Conservation (phyloP, 805 yeast species). For the Clavispora asparagi region DNA sequence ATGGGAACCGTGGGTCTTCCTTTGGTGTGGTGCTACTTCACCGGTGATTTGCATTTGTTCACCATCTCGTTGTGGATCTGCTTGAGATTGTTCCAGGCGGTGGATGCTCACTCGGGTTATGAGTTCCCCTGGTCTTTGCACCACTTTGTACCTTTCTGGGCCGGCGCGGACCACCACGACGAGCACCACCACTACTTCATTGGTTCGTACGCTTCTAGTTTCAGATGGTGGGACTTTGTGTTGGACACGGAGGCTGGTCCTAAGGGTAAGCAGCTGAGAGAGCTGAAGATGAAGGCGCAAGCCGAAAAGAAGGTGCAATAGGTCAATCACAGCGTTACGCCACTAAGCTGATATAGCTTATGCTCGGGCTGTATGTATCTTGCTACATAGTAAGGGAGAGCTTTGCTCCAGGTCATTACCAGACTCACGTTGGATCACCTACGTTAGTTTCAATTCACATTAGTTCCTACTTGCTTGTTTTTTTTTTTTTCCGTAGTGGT, state of each 20-base stretch:
- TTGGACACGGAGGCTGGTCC: conserved; percentile 89
- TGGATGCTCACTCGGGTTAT: conserved; percentile 96
- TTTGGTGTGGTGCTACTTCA: conserved; percentile 70
- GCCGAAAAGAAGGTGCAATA: conserved; percentile 39
- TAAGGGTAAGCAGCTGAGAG: conserved; percentile 71
- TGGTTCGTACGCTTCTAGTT: conserved; percentile 91
- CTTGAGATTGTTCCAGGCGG: conserved; percentile 88
- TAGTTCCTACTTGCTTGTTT: too few relatives aligned
- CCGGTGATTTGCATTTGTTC: conserved; percentile 71
- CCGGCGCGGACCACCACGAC: conserved; percentile 98
- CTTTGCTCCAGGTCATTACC: neutral
- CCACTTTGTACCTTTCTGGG: conserved; percentile 93
- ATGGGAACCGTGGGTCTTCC: conserved; percentile 97
- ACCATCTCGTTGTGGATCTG: conserved; percentile 89
- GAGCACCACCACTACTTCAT: conserved; percentile 94
- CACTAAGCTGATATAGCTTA: neutral
- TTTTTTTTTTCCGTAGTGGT: too few relatives aligned
- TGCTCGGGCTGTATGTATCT: too few relatives aligned
- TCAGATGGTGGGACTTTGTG: conserved; percentile 92
- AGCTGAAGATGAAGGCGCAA: conserved; percentile 51
- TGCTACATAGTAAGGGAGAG: neutral
- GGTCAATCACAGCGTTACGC: neutral
- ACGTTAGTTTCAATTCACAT: too few relatives aligned
- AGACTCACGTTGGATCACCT: too few relatives aligned
- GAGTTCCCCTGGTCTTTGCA: conserved; percentile 97